These are phyloP conservation scores for Entonaema liquescens DNA, from an alignment of 495 filamentous ascomycete species.

Conservation along the genomic window DNA sequence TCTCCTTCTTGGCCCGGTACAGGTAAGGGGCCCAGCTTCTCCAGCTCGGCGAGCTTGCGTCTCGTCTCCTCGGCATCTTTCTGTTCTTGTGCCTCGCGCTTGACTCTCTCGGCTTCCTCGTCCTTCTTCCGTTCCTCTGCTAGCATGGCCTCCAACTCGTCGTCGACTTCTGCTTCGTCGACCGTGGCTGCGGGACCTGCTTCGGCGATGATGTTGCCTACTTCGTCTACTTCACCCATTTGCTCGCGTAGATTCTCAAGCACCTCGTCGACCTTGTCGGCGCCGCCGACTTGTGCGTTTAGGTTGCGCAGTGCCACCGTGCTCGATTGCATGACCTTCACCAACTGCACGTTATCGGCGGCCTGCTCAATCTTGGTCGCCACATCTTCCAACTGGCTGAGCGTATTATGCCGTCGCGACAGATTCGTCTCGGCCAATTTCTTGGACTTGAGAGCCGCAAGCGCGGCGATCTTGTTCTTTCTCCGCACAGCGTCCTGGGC, in stretches of 20 bases:
- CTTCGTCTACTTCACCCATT: slow-evolving; percentile 83
- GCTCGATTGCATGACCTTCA: slow-evolving; percentile 81
- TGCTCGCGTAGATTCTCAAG: slow-evolving; percentile 78
- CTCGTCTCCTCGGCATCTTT: slow-evolving; percentile 49
- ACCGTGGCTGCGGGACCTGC: slow-evolving; percentile 59
- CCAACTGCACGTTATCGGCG: slow-evolving; percentile 78
- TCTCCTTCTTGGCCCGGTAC: slow-evolving; percentile 28
- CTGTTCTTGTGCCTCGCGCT: slow-evolving; percentile 46
- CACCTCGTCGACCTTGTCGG: slow-evolving; percentile 77
- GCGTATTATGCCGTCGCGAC: slow-evolving; percentile 69
- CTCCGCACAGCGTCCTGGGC: slow-evolving; percentile 73
- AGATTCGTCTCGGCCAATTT: slow-evolving; percentile 80
- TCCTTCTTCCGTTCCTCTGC: slow-evolving; percentile 66
- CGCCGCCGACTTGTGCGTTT: slow-evolving; percentile 79
- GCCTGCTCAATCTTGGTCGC: slow-evolving; percentile 85
- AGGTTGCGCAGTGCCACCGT: slow-evolving; percentile 73
- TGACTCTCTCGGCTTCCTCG: slow-evolving; percentile 59
- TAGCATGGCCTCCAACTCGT: slow-evolving; percentile 83
- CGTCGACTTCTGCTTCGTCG: slow-evolving; percentile 87
- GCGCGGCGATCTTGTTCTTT: slow-evolving; percentile 77
- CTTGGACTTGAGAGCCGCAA: slow-evolving; percentile 80
- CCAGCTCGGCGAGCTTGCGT: slow-evolving; percentile 51
- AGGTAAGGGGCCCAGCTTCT: slow-evolving; percentile 36
- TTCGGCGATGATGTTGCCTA: slow-evolving; percentile 78
- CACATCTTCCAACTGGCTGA: slow-evolving; percentile 84